phyloP scores from a whole-genome alignment of 2,329 filamentous ascomycete genomes.

The Colletotrichum sp. region DNA sequence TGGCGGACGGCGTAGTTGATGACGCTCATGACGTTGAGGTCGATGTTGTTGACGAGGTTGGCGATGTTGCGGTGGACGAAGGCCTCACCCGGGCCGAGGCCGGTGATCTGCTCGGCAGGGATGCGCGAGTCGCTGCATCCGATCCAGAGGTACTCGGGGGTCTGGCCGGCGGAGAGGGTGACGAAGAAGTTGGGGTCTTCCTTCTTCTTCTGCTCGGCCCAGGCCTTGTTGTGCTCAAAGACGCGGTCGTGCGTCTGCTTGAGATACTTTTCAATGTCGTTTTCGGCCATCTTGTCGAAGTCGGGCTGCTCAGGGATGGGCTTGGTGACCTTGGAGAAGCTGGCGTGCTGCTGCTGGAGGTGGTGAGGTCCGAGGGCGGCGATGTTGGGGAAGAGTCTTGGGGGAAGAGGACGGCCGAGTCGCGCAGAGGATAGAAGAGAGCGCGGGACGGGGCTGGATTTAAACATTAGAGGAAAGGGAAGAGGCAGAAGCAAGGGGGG shows the following conservation, averaged over 20 bases:
- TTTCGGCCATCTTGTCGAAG: slow-evolving; percentile 18
- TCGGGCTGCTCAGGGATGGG: neutral
- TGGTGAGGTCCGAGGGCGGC: neutral
- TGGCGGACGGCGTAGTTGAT: slow-evolving; percentile 87
- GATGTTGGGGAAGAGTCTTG: neutral
- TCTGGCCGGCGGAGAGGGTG: slow-evolving; percentile 68
- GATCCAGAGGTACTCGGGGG: slow-evolving; percentile 82
- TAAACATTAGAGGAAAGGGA: slow-evolving; percentile 8
- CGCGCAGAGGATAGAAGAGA: slow-evolving; percentile 1
- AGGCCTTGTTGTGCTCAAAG: slow-evolving; percentile 72
- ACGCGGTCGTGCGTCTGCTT: slow-evolving; percentile 69
- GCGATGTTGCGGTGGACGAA: slow-evolving; percentile 97
- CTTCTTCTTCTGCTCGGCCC: slow-evolving; percentile 64
- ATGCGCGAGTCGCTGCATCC: slow-evolving; percentile 91
- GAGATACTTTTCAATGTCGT: slow-evolving; percentile 50
- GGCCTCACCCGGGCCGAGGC: slow-evolving; percentile 85
- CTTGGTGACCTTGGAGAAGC: neutral
- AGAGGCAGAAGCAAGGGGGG: neutral
- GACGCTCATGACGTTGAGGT: slow-evolving; percentile 81
- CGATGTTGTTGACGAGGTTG: slow-evolving; percentile 81
- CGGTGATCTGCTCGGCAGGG: slow-evolving; percentile 87
- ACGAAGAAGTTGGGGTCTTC: slow-evolving; percentile 70
- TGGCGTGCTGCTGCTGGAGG: neutral
- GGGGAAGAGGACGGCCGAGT: neutral
- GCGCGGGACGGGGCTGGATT: slow-evolving; percentile 4